phyloP scores from a whole-genome alignment of 306 rosid genomes.

The Cicer pinnatifidum region DNA sequence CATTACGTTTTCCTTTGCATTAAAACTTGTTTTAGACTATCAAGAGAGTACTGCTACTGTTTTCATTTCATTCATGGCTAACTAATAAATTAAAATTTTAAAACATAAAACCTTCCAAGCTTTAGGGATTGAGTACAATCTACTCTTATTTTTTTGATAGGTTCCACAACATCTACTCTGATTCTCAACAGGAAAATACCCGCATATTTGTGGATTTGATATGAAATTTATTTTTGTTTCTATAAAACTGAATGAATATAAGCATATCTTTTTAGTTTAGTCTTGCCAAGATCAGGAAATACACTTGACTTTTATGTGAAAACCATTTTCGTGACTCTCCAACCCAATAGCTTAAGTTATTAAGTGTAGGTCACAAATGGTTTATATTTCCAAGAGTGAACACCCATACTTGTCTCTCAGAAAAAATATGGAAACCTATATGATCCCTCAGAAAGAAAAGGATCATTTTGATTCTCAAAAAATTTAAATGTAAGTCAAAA shows the following conservation, averaged over 20 bases:
- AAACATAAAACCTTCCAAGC: not conserved
- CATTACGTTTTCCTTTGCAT: not conserved
- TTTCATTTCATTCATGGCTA: not conserved
- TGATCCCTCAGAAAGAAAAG: not conserved
- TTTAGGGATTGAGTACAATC: not conserved
- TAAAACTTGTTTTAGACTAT: not conserved
- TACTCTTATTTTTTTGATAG: no score
- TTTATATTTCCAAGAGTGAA: not conserved
- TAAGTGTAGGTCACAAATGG: not conserved
- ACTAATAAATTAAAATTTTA: not conserved
- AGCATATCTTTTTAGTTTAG: slow-evolving; percentile 5
- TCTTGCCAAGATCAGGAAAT: slow-evolving; percentile 13
- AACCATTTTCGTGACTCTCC: slow-evolving; percentile 14
- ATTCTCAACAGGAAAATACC: slow-evolving; percentile 5
- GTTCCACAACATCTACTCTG: not conserved
- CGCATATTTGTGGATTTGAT: not conserved
- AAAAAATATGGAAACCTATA: not conserved
- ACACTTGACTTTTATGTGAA: not conserved
- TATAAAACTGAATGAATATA: slow-evolving; percentile 4
- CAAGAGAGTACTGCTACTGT: not conserved
- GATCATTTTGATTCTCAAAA: no score
- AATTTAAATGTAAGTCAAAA: no score
- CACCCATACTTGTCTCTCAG: not conserved
- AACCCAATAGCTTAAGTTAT: not conserved
- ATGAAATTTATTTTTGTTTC: slow-evolving; percentile 1